Conservation (phyloP, 2,329 filamentous ascomycete species). For the Epichloe gansuensis region DNA sequence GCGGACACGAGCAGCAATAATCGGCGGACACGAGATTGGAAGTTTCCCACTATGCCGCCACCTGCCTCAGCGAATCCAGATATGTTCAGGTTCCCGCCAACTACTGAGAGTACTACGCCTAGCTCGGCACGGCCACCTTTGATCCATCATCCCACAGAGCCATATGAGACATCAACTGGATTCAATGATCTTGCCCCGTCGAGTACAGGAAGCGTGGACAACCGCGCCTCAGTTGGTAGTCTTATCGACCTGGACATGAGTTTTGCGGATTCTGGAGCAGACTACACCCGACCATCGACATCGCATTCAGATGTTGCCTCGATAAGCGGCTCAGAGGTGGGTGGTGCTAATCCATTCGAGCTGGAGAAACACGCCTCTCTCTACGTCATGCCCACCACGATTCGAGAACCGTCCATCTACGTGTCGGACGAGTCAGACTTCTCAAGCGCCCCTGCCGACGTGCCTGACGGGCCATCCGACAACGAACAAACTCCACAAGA, state of each 20-base stretch:
- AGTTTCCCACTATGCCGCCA: constrained; percentile 40
- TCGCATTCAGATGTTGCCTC: constrained; percentile 47
- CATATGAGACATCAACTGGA: constrained; percentile 28
- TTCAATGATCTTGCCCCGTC: constrained; percentile 30
- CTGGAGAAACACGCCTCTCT: constrained; percentile 50
- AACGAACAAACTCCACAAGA: constrained; percentile 9
- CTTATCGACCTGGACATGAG: constrained; percentile 45
- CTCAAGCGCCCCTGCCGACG: constrained; percentile 24
- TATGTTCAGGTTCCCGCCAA: constrained; percentile 37
- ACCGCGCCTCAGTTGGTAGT: constrained; percentile 31
- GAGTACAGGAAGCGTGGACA: constrained; percentile 20
- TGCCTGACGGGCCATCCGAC: constrained; percentile 9
- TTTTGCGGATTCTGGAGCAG: constrained; percentile 37
- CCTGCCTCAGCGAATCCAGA: constrained; percentile 42
- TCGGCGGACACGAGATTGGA: constrained; percentile 43
- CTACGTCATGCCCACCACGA: constrained; percentile 29
- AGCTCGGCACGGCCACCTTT: constrained; percentile 29
- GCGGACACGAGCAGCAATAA: constrained; percentile 39
- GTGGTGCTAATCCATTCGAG: constrained; percentile 46
- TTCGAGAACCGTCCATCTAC: constrained; percentile 47
- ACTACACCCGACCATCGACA: constrained; percentile 43
- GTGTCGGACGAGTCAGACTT: constrained; percentile 46
- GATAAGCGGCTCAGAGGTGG: constrained; percentile 42
- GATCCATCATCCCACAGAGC: constrained; percentile 40
- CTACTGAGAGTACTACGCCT: constrained; percentile 18